Evolutionary conservation across 805 yeast species (phyloP).

Genomic region (Blastobotrys mokoenaii): DNA sequence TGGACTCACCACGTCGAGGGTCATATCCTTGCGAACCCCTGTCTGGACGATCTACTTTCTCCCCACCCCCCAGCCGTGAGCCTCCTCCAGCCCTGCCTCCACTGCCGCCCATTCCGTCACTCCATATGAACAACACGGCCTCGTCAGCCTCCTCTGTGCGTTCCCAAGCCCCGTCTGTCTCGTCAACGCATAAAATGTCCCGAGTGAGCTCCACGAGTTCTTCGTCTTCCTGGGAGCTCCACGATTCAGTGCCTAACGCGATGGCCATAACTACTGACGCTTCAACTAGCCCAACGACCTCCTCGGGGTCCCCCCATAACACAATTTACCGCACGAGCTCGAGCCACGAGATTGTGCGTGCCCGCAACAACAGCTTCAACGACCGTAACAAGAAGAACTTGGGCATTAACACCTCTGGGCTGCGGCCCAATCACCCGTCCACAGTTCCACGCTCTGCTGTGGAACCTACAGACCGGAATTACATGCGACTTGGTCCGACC

Average conservation of each 20-base stretch:
- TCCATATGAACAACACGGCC: background rate
- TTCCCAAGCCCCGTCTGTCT: too few relatives aligned
- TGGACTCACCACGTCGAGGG: background rate
- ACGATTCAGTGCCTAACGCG: background rate
- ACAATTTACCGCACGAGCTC: too few relatives aligned
- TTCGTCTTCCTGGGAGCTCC: too few relatives aligned
- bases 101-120: slow-evolving; percentile 11
- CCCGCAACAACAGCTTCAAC: too few relatives aligned
- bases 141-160: background rate
- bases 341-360: too few relatives aligned
- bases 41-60: background rate
- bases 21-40: background rate
- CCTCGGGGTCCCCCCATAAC: background rate
- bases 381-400: slow-evolving; percentile 15
- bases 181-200: too few relatives aligned
- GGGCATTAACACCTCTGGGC: slow-evolving; percentile 10
- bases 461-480: background rate
- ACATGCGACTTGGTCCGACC: background rate
- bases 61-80: background rate
- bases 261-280: slow-evolving; percentile 2
- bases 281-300: background rate
- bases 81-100: slow-evolving; percentile 10
- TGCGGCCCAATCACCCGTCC: background rate
- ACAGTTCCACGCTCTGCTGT: background rate
- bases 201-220: too few relatives aligned